A percentile compares a stretch with the other conserved stretches of the same genome.
phyloP scores from a whole-genome alignment of 176 grass and related monocot species.

The Tillandsia leiboldiana region DNA sequence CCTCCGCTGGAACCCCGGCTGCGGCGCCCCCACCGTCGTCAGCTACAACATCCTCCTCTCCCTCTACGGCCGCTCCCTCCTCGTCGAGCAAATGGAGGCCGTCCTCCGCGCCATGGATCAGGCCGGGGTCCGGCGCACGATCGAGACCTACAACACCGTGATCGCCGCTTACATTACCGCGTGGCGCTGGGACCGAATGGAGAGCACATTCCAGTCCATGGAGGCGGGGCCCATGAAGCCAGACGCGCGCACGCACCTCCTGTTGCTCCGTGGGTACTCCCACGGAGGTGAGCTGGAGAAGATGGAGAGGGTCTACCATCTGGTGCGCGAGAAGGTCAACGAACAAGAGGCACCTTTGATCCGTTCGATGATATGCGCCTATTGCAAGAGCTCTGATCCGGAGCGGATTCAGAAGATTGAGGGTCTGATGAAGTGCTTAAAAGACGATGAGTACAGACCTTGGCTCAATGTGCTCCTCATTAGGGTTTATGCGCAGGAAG shows the following conservation, averaged over 20 bases:
- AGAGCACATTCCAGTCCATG: conserved; percentile 43
- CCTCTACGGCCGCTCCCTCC: conserved; percentile 54
- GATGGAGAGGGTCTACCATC: conserved; percentile 71
- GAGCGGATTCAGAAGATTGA: conserved; percentile 67
- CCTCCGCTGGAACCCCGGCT: conserved; percentile 36
- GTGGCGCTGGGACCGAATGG: conserved; percentile 88
- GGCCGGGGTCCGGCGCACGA: conserved; percentile 32
- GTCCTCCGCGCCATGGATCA: conserved; percentile 41
- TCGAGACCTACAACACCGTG: conserved; percentile 61
- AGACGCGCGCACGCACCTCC: conserved; percentile 50
- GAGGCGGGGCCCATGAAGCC: conserved; percentile 36
- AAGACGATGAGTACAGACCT: conserved; percentile 51
- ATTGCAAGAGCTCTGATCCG: conserved; percentile 45
- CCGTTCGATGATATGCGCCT: conserved; percentile 73
- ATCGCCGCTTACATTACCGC: conserved; percentile 68
- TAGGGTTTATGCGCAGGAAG: conserved; percentile 62
- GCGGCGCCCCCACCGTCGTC: conserved; percentile 51
- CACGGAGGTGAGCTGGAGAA: conserved; percentile 53
- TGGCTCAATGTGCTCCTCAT: conserved; percentile 86
- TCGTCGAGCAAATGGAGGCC: conserved; percentile 76
- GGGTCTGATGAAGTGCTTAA: conserved; percentile 44
- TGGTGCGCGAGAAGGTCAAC: conserved; percentile 25
- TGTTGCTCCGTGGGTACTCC: conserved; percentile 73
- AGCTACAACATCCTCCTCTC: conserved; percentile 81
- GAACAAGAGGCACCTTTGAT: conserved; percentile 30